phyloP scores from a whole-genome alignment of 805 yeast genomes.

The Schwanniomyces pseudopolymorphus region DNA sequence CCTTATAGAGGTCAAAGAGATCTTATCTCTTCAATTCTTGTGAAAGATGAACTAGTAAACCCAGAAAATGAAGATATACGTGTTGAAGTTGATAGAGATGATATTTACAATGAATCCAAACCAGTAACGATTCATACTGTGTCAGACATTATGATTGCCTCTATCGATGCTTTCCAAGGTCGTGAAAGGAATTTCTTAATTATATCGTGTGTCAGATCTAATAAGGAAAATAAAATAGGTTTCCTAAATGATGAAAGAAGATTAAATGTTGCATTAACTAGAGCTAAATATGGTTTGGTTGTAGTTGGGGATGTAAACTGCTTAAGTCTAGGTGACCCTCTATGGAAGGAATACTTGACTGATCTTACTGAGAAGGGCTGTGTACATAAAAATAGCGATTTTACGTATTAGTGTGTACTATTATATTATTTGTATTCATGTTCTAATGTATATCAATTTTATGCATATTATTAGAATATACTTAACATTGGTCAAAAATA shows the following conservation, averaged over 20 bases:
- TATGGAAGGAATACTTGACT: constrained; percentile 53
- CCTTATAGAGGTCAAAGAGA: constrained; percentile 80
- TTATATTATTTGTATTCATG: background rate
- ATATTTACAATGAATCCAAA: constrained; percentile 45
- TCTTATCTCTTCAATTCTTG: constrained; percentile 50
- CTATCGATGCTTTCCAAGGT: constrained; percentile 67
- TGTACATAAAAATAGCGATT: constrained; percentile 19
- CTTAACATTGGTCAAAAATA: background rate
- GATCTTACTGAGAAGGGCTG: constrained; percentile 34
- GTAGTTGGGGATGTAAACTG: constrained; percentile 35
- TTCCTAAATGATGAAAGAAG: constrained; percentile 84
- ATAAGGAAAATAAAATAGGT: constrained; percentile 72
- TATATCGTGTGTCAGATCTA: constrained; percentile 61
- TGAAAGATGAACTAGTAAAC: constrained; percentile 53
- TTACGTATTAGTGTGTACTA: constrained; percentile 5
- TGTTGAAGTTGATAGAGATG: constrained; percentile 62
- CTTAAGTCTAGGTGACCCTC: constrained; percentile 46
- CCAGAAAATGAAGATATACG: constrained; percentile 49
- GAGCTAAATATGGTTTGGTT: constrained; percentile 81
- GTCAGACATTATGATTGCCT: constrained; percentile 47
- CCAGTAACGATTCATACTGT: constrained; percentile 51
- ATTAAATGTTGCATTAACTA: constrained; percentile 83
- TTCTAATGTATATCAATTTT: background rate
- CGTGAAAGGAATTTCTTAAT: constrained; percentile 54
- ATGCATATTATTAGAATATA: background rate